Evolutionary conservation across 1,284 basidiomycete species (phyloP), one percentile per base, ranked within the genome.

Genomic region (Rhodotorula sp.): DNA sequence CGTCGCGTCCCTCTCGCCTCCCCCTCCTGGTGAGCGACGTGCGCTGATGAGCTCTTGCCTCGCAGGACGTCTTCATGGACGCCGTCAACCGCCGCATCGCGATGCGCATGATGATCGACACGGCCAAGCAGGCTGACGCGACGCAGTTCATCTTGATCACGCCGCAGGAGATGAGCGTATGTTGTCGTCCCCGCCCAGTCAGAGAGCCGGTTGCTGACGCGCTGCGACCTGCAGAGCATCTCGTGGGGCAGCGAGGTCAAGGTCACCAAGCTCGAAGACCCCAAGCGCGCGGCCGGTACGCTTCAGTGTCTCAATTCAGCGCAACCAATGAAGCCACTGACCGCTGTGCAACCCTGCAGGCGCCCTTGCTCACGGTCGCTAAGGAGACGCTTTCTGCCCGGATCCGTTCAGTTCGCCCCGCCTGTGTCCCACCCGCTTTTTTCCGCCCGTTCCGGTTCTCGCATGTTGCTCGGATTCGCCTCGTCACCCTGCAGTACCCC

Each of bases 131-230:
- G 23, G 90, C 90, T 13, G 88, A 91, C 80, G 87, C 88, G 81
- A 93, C 92, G 79, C 94, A 97, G 81, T 95, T 92, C 79, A 87
- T 97, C 67, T 85, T 97, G 60, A 96, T 97, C 80, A 96, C 93
- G 0, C 94, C 94, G 10, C 81, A 83, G 72, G 81, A 72, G n/a
- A 71, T 74, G 69, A 60, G 70, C 64, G 60, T 64, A 21, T 21
- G 57, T 58, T 19, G 19, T 4, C 19, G 4, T 25, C 1, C 13
- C 12, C 41, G 21, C 8, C 27, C 48, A 10, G 10, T 12, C n/a
- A 12, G 8, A 13, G 9, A 23, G 21, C 7, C 19, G 1, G 4
- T 12, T 1, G 42, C 60, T 54, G 45, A 67, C 52, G 10, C 17
- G 4, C 21, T 17, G 16, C 25, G 16, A 0, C 4, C 2, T 16